Conservation (phyloP, 306 rosid genomes). For the Medicago lupulina region DNA sequence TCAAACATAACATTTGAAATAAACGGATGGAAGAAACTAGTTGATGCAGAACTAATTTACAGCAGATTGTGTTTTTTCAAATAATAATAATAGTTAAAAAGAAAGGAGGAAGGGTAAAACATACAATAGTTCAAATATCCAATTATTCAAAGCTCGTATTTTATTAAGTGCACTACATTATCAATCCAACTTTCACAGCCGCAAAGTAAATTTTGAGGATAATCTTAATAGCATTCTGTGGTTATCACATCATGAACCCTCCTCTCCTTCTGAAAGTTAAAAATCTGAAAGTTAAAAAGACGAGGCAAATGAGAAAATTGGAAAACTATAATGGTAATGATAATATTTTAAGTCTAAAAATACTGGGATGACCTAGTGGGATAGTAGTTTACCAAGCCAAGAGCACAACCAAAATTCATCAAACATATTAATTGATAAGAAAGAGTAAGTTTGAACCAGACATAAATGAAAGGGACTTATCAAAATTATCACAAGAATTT, state of each 20-base stretch:
- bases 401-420: too few relatives aligned
- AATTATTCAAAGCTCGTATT: slow-evolving; percentile 14
- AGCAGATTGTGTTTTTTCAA: too few relatives aligned
- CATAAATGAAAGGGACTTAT: background rate
- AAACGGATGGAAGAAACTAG: too few relatives aligned
- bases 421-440: too few relatives aligned
- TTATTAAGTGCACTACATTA: slow-evolving; percentile 25
- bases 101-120: background rate
- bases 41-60: too few relatives aligned
- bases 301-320: slow-evolving; percentile 25
- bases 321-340: too few relatives aligned
- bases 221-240: slow-evolving; percentile 42
- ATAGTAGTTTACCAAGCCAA: too few relatives aligned
- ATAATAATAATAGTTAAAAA: too few relatives aligned
- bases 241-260: slow-evolving; percentile 53
- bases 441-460: background rate
- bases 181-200: slow-evolving; percentile 28
- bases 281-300: slow-evolving; percentile 50
- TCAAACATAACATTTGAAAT: too few relatives aligned
- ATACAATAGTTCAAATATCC: background rate
- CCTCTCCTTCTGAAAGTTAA: slow-evolving; percentile 56
- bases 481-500: background rate
- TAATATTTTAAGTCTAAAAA: too few relatives aligned
- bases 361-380: too few relatives aligned
- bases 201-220: slow-evolving; percentile 36